phyloP scores from a whole-genome alignment of 148 eudicot genomes.

The Fagopyrum esculentum region DNA sequence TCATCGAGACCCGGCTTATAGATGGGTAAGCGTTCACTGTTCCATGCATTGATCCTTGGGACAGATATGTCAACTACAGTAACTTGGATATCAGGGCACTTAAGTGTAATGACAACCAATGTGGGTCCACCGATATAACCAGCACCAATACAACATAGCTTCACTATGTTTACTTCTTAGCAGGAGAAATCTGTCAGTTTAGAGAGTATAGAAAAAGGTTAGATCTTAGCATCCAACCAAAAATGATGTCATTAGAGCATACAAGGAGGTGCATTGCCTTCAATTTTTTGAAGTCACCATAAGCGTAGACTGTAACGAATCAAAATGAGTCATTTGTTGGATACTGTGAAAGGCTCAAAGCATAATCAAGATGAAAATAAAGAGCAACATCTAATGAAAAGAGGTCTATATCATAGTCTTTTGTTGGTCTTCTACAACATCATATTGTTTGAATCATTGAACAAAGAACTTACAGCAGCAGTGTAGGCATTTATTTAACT shows the following conservation, averaged over 20 bases:
- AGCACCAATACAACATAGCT: slow-evolving; percentile 22
- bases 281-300: too few relatives aligned
- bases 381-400: too few relatives aligned
- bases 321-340: too few relatives aligned
- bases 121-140: slow-evolving; percentile 28
- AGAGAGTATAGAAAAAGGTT: not conserved
- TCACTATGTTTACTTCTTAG: slow-evolving; percentile 14
- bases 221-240: slow-evolving; percentile 5
- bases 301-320: too few relatives aligned
- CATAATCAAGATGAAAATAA: too few relatives aligned
- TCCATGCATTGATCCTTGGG: slow-evolving; percentile 22
- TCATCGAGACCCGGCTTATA: slow-evolving; percentile 25
- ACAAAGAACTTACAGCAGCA: too few relatives aligned
- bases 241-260: not conserved
- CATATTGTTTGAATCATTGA: too few relatives aligned
- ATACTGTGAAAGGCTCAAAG: too few relatives aligned
- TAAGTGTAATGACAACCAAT: slow-evolving; percentile 23
- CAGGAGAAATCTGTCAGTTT: not conserved
- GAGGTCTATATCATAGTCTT: too few relatives aligned
- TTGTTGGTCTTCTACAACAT: too few relatives aligned
- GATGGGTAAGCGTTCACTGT: slow-evolving; percentile 24
- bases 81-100: slow-evolving; percentile 22
- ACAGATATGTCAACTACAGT: slow-evolving; percentile 21
- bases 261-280: not conserved
- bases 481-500: too few relatives aligned